Conservation (phyloP, 805 yeast genomes). For the Kurtzmaniella cleridarum region DNA sequence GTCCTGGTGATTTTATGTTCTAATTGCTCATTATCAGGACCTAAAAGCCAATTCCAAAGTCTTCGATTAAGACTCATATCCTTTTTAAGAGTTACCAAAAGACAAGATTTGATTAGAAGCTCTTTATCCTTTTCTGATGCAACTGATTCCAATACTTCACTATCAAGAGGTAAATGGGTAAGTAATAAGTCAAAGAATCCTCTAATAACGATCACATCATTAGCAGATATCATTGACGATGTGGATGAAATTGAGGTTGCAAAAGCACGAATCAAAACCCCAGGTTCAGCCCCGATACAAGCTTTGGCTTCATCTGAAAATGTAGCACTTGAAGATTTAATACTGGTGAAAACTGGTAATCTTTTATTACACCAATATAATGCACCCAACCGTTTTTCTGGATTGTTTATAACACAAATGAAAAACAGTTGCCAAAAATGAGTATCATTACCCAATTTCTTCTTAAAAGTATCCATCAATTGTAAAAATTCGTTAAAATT, state of each 20-base stretch:
- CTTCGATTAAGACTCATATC: conserved; percentile 96
- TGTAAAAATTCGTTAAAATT: conserved; percentile 57
- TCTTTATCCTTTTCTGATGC: conserved; percentile 51
- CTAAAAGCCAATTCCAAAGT: conserved; percentile 88
- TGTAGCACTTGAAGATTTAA: conserved; percentile 14
- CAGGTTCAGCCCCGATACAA: conserved; percentile 72
- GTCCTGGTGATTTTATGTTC: conserved; percentile 12
- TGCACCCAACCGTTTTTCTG: conserved; percentile 81
- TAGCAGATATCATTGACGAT: conserved; percentile 26
- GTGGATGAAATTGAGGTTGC: conserved; percentile 53
- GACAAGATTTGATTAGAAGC: conserved; percentile 54
- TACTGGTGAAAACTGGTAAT: conserved; percentile 55
- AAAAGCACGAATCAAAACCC: conserved; percentile 70
- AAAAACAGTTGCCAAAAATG: conserved; percentile 87
- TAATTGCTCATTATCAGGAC: conserved; percentile 49
- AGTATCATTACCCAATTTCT: conserved; percentile 54
- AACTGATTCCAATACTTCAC: conserved; percentile 47
- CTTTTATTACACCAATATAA: conserved; percentile 65
- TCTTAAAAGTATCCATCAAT: conserved; percentile 56
- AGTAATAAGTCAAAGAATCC: conserved; percentile 83
- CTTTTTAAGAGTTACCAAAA: conserved; percentile 64
- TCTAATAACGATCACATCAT: conserved; percentile 68
- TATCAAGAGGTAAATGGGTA: conserved; percentile 59
- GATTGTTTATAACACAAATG: conserved; percentile 66
- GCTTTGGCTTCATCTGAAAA: conserved; percentile 50